Evolutionary conservation across 305 asterid genomes (phyloP).

Genomic region (Fraxinus floribunda): DNA sequence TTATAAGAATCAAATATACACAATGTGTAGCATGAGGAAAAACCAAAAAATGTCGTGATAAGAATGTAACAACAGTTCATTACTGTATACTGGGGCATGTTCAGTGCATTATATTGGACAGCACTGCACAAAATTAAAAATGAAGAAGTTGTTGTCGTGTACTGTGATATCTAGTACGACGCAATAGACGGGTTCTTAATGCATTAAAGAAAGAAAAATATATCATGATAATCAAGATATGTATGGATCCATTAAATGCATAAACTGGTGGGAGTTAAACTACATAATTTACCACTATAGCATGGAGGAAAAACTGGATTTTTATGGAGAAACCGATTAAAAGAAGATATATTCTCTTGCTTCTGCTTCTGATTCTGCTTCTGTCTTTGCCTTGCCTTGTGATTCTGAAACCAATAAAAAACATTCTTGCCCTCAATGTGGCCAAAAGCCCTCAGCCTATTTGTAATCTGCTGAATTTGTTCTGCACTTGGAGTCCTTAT

Average conservation of each 20-base stretch:
- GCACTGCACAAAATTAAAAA: not conserved
- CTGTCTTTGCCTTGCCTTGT: constrained; percentile 89
- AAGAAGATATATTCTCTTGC: constrained; percentile 44
- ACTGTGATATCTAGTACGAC: not conserved
- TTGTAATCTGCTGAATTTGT: constrained; percentile 73
- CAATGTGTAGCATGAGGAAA: not conserved
- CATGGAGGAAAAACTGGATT: constrained; percentile 33
- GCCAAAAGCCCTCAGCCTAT: constrained; percentile 54
- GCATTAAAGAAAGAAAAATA: too few species aligned
- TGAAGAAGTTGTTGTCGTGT: not conserved
- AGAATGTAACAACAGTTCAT: not conserved
- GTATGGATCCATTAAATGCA: not conserved
- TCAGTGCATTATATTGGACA: not conserved
- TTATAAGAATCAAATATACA: not conserved
- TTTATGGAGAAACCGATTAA: constrained; percentile 42
- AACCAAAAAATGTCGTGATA: not conserved
- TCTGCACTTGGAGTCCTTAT: constrained; percentile 79
- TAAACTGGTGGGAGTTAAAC: not conserved
- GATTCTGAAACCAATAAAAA: constrained; percentile 92
- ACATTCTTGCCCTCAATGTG: constrained; percentile 86
- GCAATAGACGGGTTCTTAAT: not conserved
- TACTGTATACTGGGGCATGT: not conserved
- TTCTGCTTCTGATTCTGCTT: too few species aligned
- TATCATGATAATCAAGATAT: not conserved
- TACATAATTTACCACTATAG: constrained; percentile 39